Conservation (phyloP, 1,284 basidiomycete genomes). For the Neonothopanus nambi region DNA sequence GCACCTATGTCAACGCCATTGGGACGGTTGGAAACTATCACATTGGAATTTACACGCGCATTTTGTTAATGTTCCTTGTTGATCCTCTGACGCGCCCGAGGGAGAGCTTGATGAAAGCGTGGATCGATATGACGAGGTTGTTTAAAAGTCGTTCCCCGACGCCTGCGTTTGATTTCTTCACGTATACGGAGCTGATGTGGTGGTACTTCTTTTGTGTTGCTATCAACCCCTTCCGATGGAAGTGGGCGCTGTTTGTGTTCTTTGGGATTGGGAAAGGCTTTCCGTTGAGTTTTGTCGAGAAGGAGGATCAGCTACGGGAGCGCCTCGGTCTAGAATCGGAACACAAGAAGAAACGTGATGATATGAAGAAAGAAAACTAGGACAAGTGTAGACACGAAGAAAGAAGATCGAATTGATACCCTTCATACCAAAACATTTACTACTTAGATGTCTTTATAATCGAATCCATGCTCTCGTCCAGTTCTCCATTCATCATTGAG, state of each 20-base stretch:
- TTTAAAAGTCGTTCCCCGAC: constrained; percentile 39
- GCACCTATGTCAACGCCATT: constrained; percentile 54
- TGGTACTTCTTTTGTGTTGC: constrained; percentile 19
- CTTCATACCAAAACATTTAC: too few species aligned
- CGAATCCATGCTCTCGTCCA: too few species aligned
- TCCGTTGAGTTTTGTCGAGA: constrained; percentile 14
- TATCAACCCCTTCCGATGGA: constrained; percentile 21
- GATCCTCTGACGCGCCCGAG: constrained; percentile 51
- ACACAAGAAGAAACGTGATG: neutral
- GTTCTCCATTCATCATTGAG: too few species aligned
- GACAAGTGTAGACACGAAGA: neutral
- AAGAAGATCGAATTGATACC: too few species aligned
- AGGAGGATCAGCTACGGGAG: constrained; percentile 14
- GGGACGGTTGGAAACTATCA: constrained; percentile 31
- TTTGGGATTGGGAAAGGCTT: constrained; percentile 16
- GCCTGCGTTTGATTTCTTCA: constrained; percentile 57
- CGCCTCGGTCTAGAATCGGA: constrained; percentile 1
- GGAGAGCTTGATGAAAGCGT: constrained; percentile 61
- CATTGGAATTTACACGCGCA: constrained; percentile 46
- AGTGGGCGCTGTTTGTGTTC: constrained; percentile 20
- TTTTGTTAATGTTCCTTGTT: constrained; percentile 58
- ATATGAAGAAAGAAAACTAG: neutral
- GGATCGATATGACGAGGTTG: constrained; percentile 63
- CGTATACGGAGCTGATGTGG: constrained; percentile 54
- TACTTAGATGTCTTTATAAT: too few species aligned